Evolutionary conservation across 768 basidiomycete genomes (phyloP).

Genomic region (Hebeloma cylindrosporum): DNA sequence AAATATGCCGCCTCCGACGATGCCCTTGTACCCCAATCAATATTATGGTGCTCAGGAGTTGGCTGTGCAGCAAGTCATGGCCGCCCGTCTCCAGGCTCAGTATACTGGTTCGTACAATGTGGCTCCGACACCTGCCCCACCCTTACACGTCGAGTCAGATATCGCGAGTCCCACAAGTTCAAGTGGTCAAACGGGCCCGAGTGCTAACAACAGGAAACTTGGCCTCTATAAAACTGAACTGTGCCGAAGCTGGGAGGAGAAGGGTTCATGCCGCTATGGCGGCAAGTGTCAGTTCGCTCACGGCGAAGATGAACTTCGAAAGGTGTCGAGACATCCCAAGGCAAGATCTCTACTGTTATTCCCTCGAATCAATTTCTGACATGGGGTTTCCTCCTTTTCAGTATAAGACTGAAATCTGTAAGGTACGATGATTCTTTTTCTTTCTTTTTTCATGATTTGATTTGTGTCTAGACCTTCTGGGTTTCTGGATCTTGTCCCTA

Average conservation of each 20-base stretch:
- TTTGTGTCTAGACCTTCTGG: constrained; percentile 77
- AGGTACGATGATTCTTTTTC: constrained; percentile 47
- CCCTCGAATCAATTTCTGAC: constrained; percentile 16
- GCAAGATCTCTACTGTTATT: constrained; percentile 38
- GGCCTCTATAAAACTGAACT: constrained; percentile 90
- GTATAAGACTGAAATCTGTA: constrained; percentile 95
- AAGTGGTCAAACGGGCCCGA: constrained; percentile 63
- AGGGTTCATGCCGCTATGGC: constrained; percentile 82
- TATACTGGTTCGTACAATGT: constrained; percentile 54
- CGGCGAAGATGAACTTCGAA: constrained; percentile 84
- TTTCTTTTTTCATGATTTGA: constrained; percentile 14
- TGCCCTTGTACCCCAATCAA: constrained; percentile 69
- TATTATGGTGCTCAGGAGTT: constrained; percentile 65
- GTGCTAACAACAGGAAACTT: constrained; percentile 88
- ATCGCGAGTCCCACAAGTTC: constrained; percentile 45
- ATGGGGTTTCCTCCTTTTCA: constrained; percentile 13
- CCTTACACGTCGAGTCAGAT: constrained; percentile 34
- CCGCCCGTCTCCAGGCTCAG: constrained; percentile 62
- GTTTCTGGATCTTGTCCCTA: constrained; percentile 92
- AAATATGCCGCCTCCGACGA: constrained; percentile 46
- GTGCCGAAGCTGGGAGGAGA: constrained; percentile 92
- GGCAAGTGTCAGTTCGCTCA: constrained; percentile 93
- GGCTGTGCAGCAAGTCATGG: constrained; percentile 52
- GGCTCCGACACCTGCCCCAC: constrained; percentile 27
- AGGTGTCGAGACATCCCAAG: constrained; percentile 87